Conservation (phyloP, 2,329 filamentous ascomycete genomes). For the Aspergillus latus region DNA sequence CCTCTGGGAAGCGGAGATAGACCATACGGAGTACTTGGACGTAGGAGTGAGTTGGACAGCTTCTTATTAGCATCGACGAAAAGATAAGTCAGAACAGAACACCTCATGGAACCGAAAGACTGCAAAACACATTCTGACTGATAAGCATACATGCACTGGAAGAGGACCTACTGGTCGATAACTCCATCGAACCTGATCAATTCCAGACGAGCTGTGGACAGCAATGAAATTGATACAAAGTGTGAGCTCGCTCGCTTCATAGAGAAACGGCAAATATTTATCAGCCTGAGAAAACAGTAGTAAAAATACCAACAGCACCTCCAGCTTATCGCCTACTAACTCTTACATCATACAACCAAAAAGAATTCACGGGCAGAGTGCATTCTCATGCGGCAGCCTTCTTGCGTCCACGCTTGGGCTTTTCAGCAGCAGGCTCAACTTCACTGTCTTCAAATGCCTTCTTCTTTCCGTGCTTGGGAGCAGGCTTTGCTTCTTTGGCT, state of each 20-base stretch:
- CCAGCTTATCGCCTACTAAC: neutral
- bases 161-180: neutral
- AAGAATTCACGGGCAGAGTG: too few relatives aligned
- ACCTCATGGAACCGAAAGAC: too few relatives aligned
- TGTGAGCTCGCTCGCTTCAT: neutral
- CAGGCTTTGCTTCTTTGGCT: conserved; percentile 14
- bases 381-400: conserved; percentile 19
- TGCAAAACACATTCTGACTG: too few relatives aligned
- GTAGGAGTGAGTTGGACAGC: neutral
- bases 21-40: neutral
- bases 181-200: too few relatives aligned
- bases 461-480: conserved; percentile 13
- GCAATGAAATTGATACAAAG: neutral
- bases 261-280: neutral
- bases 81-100: too few relatives aligned
- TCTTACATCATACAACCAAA: too few relatives aligned
- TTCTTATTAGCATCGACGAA: neutral
- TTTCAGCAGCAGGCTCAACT: conserved; percentile 21
- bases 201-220: neutral
- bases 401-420: conserved; percentile 28
- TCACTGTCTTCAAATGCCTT: conserved; percentile 19
- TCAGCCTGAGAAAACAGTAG: conserved; percentile 6
- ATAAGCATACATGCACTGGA: conserved; percentile 30
- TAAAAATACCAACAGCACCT: conserved; percentile 4
- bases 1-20: neutral